A percentile compares a stretch with the other conserved stretches of the same genome.
phyloP scores from a whole-genome alignment of 257 asterid genomes.

The Osmanthus fragrans region DNA sequence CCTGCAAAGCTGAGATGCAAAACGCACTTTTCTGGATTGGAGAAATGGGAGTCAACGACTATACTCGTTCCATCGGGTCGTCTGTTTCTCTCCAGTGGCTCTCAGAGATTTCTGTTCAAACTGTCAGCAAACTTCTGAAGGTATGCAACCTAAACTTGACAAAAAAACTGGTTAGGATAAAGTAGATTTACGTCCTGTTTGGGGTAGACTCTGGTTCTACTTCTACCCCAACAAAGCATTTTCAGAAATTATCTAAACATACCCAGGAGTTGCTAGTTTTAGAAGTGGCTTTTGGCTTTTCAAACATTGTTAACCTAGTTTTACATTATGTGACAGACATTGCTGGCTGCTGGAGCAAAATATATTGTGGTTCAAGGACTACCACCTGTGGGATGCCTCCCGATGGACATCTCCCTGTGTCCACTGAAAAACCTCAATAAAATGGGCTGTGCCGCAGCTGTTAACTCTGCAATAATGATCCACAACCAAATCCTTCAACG shows the following conservation, averaged over 20 bases:
- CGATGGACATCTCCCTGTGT: conserved; percentile 29
- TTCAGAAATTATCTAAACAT: too few relatives aligned
- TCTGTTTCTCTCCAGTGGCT: conserved; percentile 27
- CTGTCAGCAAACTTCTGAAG: conserved; percentile 33
- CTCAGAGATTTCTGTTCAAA: conserved; percentile 29
- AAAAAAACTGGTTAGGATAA: background rate
- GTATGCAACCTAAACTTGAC: conserved; percentile 20
- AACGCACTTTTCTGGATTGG: conserved; percentile 57
- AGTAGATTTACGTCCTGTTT: background rate
- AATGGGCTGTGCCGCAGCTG: conserved; percentile 40
- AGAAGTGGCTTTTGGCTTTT: too few relatives aligned
- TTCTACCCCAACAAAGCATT: background rate
- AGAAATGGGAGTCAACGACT: conserved; percentile 43
- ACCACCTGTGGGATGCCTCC: conserved; percentile 59
- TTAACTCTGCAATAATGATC: conserved; percentile 33
- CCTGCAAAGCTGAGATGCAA: conserved; percentile 33
- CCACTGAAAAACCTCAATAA: conserved; percentile 24
- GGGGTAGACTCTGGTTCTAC: too few relatives aligned
- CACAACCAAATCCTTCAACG: conserved; percentile 46
- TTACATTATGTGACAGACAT: conserved; percentile 17
- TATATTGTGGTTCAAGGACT: conserved; percentile 46
- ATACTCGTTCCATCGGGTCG: conserved; percentile 26
- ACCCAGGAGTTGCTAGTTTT: too few relatives aligned
- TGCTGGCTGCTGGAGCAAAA: conserved; percentile 39
- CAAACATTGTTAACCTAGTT: background rate